Evolutionary conservation across 768 basidiomycete species (phyloP), one percentile per base, ranked within the genome.

Genomic region (Rhodotorula sphaerocarpa): DNA sequence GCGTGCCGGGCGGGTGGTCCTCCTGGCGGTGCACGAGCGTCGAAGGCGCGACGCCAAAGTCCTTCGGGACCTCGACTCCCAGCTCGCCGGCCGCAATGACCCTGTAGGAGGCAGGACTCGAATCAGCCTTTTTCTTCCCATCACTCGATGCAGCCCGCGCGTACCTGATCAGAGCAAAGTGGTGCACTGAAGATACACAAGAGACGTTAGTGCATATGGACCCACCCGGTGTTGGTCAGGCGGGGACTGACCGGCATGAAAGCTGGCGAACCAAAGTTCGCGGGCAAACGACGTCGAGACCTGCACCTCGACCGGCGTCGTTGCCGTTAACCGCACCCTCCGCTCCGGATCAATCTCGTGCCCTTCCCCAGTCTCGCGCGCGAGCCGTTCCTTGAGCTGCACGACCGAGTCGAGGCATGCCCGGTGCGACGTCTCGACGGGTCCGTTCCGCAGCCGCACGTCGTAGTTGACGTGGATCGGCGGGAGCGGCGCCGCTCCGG

Each of bases 11-110:
- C 14, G 25, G 43, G 21, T 30, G 30, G 18, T 55, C 45, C 10
- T 62, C 42, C 20, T 51, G 34, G 16, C 66, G 61, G 51, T 56
- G 54, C 25, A 47, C 48, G 31, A 67, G 50, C 9, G 71, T 72
- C 15, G 63, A 50, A 10, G 71, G 71, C 2, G 71, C 71, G 39
- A 72, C 71, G 43, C 71, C 71, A 30, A 72, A 72, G 31, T 69
- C 61, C 16, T 58, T 42, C 14, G 61, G 45, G 14, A 66, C 56
- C 9, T 20, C 20, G 25, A 72, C 36, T 21, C 56, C 54, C 1
- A 66, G 51, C 41, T 72, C 71, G 47, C 59, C 61, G 7, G 61
- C 48, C 4, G 58, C 63, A 33, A 72, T 63, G 18, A 67, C 66
- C 16, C 55, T 58, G 48, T 31, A 34, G 6, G 14, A 16, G 21